Conservation (phyloP, 129 eudicot species). For the Ambrosia artemisiifolia region DNA sequence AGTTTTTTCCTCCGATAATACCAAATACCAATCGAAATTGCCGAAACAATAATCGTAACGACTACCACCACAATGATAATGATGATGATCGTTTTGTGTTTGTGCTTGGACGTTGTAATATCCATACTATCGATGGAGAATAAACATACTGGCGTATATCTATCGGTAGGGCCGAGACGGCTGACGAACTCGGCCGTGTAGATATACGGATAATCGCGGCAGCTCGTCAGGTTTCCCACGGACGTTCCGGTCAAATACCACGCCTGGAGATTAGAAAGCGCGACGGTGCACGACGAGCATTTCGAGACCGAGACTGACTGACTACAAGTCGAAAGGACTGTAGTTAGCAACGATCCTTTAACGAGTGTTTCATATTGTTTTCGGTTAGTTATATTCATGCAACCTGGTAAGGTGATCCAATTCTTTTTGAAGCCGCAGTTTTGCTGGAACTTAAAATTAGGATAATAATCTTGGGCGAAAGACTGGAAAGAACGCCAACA, state of each 20-base stretch:
- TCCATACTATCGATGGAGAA: conserved; percentile 42
- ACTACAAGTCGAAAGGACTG: conserved; percentile 45
- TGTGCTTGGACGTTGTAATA: background rate
- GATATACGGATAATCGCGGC: conserved; percentile 55
- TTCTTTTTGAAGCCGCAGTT: conserved; percentile 62
- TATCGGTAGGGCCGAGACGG: conserved; percentile 57
- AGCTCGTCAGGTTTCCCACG: conserved; percentile 60
- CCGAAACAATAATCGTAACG: conserved; percentile 10
- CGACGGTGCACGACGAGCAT: conserved; percentile 73
- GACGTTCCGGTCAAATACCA: conserved; percentile 37
- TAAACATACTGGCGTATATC: conserved; percentile 63
- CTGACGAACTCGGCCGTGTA: conserved; percentile 70
- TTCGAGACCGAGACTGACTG: conserved; percentile 57
- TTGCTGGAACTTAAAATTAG: conserved; percentile 48
- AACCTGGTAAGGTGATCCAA: conserved; percentile 60
- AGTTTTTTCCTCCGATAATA: conserved; percentile 28
- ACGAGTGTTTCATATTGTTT: conserved; percentile 48
- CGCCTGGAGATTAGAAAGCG: conserved; percentile 50
- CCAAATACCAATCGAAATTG: conserved; percentile 26
- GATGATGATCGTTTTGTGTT: conserved; percentile 27
- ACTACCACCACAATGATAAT: conserved; percentile 25
- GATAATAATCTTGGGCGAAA: conserved; percentile 33
- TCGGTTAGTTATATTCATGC: conserved; percentile 66
- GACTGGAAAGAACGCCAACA: conserved; percentile 68
- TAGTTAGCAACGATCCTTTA: conserved; percentile 20